Conservation (phyloP, 1,284 basidiomycete species). For the Singerocomus inundabilis region DNA sequence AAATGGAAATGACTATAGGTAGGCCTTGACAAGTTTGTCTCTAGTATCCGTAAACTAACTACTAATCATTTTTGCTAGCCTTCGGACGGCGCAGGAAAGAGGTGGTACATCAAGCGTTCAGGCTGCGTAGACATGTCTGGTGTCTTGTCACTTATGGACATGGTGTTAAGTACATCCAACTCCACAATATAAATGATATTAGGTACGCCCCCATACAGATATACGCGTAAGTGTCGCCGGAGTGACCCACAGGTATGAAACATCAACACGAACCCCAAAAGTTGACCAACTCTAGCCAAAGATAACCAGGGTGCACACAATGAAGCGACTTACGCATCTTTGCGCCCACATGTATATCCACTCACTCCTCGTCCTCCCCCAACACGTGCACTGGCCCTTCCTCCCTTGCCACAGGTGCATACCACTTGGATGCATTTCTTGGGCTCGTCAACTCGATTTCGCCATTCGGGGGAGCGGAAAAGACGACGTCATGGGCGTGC, state of each 20-base stretch:
- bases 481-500: conserved; percentile 14
- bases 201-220: too few species aligned
- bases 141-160: not conserved
- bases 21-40: conserved; percentile 11
- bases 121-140: conserved; percentile 11
- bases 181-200: not conserved
- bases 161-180: too few species aligned
- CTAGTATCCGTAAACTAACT: too few species aligned
- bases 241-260: not conserved
- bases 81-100: conserved; percentile 76
- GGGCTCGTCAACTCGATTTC: conserved; percentile 34
- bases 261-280: too few species aligned
- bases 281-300: not conserved
- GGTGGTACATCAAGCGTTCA: conserved; percentile 67
- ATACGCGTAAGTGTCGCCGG: not conserved
- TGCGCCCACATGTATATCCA: not conserved
- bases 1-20: conserved; percentile 96
- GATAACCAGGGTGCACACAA: not conserved
- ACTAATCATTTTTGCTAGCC: conserved; percentile 42
- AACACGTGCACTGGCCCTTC: conserved; percentile 33
- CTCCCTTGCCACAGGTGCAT: conserved; percentile 37
- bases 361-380: conserved; percentile 35
- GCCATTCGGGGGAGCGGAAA: conserved; percentile 21
- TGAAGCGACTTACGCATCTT: not conserved
- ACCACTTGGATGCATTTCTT: conserved; percentile 38